A percentile compares a stretch with the other conserved stretches of the same genome.
Evolutionary conservation across 2,329 filamentous ascomycete species (phyloP).

Genomic region (Arachnomyces sp.): DNA sequence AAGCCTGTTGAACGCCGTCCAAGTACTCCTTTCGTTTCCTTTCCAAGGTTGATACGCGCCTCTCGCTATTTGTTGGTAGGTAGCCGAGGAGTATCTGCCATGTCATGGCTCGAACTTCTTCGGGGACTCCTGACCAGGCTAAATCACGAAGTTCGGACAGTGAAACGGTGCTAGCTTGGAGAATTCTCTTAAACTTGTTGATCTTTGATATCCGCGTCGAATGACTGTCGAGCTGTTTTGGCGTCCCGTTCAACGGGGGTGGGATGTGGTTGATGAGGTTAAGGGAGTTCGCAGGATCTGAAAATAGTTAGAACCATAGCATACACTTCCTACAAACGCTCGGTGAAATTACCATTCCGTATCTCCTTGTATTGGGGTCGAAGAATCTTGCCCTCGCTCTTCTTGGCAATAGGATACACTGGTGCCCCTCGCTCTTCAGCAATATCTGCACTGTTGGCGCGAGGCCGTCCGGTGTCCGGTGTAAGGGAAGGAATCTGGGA

Average conservation of each 20-base stretch:
- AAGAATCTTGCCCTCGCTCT: slow-evolving; percentile 87
- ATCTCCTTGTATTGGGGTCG: slow-evolving; percentile 98
- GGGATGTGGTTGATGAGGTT: slow-evolving; percentile 87
- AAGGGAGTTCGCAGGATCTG: slow-evolving; percentile 79
- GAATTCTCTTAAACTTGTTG: slow-evolving; percentile 95
- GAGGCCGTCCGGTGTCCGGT: slow-evolving; percentile 43
- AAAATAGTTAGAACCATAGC: slow-evolving; percentile 11
- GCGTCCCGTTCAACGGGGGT: slow-evolving; percentile 61
- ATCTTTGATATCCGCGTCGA: slow-evolving; percentile 85
- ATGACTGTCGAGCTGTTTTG: slow-evolving; percentile 78
- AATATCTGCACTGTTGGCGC: slow-evolving; percentile 86
- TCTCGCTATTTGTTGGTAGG: slow-evolving; percentile 90
- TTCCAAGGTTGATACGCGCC: slow-evolving; percentile 80
- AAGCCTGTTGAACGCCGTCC: slow-evolving; percentile 70
- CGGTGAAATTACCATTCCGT: slow-evolving; percentile 50
- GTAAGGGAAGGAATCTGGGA: slow-evolving; percentile 22
- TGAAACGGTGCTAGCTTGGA: slow-evolving; percentile 85
- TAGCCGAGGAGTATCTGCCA: slow-evolving; percentile 96
- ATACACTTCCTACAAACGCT: background rate
- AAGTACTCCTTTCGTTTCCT: slow-evolving; percentile 94
- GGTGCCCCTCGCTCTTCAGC: slow-evolving; percentile 78
- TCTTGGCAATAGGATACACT: slow-evolving; percentile 79
- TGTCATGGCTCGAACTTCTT: slow-evolving; percentile 96
- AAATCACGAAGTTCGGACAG: slow-evolving; percentile 72
- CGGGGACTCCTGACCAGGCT: slow-evolving; percentile 89